Conservation (phyloP, 1,284 basidiomycete genomes). For the Leccinum ambiguum region DNA sequence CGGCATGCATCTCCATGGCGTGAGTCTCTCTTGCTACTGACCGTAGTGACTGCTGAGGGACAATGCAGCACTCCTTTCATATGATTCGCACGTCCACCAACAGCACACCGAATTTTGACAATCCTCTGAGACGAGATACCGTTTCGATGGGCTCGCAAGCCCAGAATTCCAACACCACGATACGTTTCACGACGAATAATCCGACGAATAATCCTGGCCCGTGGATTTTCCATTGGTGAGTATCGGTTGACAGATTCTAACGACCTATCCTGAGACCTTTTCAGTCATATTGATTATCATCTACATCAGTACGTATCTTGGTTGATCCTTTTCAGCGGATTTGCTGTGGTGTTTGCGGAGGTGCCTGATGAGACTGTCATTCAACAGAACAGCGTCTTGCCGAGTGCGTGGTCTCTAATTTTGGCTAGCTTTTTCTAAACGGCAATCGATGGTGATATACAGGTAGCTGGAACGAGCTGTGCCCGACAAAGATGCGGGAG, state of each 20-base stretch:
- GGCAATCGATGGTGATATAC: background rate
- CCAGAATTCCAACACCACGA: slow-evolving; percentile 30
- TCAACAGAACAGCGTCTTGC: slow-evolving; percentile 21
- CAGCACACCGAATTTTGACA: slow-evolving; percentile 30
- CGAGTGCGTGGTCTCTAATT: slow-evolving; percentile 18
- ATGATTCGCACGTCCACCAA: slow-evolving; percentile 31
- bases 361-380: slow-evolving; percentile 17
- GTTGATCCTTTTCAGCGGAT: background rate
- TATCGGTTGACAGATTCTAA: background rate
- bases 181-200: slow-evolving; percentile 31
- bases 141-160: slow-evolving; percentile 33
- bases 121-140: slow-evolving; percentile 34
- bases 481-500: slow-evolving; percentile 20
- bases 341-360: slow-evolving; percentile 24
- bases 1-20: slow-evolving; percentile 37
- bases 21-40: slow-evolving; percentile 14
- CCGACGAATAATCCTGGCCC: slow-evolving; percentile 29
- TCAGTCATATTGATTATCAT: slow-evolving; percentile 34
- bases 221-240: slow-evolving; percentile 36
- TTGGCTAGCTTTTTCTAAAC: slow-evolving; percentile 5
- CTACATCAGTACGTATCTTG: slow-evolving; percentile 22
- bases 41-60: slow-evolving; percentile 3
- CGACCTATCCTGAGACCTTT: background rate
- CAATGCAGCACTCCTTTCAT: slow-evolving; percentile 40
- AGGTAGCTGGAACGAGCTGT: slow-evolving; percentile 24